Base-by-base conservation (phyloP, 805 yeast genomes). In the Sporopachydermia quercuum region DNA sequence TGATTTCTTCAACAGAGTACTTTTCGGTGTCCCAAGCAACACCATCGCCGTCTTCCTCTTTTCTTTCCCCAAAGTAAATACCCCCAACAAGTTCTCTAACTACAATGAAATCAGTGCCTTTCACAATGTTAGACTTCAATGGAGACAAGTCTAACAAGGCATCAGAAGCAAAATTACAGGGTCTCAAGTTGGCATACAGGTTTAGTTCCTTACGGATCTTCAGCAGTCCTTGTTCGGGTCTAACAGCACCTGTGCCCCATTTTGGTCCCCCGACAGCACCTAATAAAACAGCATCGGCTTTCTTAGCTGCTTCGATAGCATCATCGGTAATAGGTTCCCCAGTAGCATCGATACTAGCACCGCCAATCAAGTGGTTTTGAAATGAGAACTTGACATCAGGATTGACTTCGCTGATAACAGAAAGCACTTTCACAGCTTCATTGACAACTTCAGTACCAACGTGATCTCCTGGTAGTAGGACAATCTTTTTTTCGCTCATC, bases 201-300 rank as follows among this genome's bases (percentile, higher is more conserved):
- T 80, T 82, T 56, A 91, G 73, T 60, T 86, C 97, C 61, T 91
- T 91, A 63, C 98, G 76, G 60, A 91, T 89, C 65, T 87, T 74
- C 48, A 91, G 71, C 49, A 91, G 71, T 44, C 98, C 98, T 63
- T 85, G 97, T 61, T 91, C 98, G 39, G 98, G 98, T 65, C 98
- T 78, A 37, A 89, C 97, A 8, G 70, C 55, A 39, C 96, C 96
- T 18, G 96, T 83, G 30, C 97, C 97, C 98, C 98, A 91, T 64
- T 91, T 91, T 45, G 98, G 98, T 23, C 98, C 98, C 47, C 98
- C 98, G 23, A 91, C 98, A 5, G 98, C 96, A 49, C 98, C 98
- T 42, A 91, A 69, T 48, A 91, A 66, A n/a, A 91, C 94, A 17
- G 97, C 98, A 57, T 89, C 93, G 1, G 97, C 79, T 36, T 65